Base-by-base conservation (phyloP, 495 filamentous ascomycete species). In the Thermothielavioides terrestris region DNA sequence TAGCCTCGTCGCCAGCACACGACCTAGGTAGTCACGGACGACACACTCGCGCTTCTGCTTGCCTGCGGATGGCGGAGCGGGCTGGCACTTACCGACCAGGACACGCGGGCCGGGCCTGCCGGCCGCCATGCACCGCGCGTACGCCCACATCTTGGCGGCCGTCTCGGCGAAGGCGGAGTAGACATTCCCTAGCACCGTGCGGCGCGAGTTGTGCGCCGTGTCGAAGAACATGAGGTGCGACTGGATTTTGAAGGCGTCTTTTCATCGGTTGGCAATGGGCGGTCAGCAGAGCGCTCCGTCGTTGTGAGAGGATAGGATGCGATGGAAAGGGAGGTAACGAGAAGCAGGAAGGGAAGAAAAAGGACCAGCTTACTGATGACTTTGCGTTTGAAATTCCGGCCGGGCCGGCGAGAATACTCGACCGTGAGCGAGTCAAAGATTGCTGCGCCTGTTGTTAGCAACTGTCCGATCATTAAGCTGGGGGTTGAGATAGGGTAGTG, bases 211-310 rank as follows among this genome's bases (percentile, higher is more conserved):
- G 68, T 90, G 84, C 4, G 71, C 67, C 3, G 86, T 88, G 60
- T 95, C 90, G 49, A 92, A 83, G 63, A 91, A 90, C 84, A 95
- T 94, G 26, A 83, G 74, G 56, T 94, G 84, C 46, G 86, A 80
- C 54, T 92, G 88, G 37, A 90, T 83, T 61, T 92, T 90, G 71
- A 96, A 88, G 0, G 84, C 72, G 60, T 81, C 75, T 72, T 17
- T 1, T n/a, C 17, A 1, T 20, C 8, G 22, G 41, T 45, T 15
- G 37, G 11, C 18, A 22, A 3, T 21, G 9, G 26, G 34, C 5
- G 6, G 27, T 53, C 45, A 66, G 71, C 20, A 80, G 57, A 17
- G 15, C 1, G 11, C 12, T 31, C 4, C n/a, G n/a, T 10, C 18
- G 10, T 15, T 35, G 6, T 8, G 78, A 1, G 71, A 64, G 44